Conservation (phyloP, 805 yeast genomes). For the Suhomyces kilbournensis region DNA sequence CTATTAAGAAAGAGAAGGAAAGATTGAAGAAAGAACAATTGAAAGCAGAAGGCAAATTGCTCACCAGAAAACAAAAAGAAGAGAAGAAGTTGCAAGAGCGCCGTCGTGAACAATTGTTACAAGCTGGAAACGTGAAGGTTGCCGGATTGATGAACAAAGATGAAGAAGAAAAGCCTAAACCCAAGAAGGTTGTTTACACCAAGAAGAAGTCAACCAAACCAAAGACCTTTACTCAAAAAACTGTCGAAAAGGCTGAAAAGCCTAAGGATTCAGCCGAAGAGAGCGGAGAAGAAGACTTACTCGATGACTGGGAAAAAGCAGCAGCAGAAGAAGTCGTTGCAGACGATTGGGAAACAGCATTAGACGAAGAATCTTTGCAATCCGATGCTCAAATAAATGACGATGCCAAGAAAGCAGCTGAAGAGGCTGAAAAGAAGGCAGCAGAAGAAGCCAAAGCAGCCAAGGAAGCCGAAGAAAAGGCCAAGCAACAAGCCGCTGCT, state of each 20-base stretch:
- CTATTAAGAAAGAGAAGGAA: conserved; percentile 81
- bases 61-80: conserved; percentile 94
- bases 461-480: conserved; percentile 28
- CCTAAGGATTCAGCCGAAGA: conserved; percentile 27
- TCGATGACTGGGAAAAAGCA: conserved; percentile 86
- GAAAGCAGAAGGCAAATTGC: conserved; percentile 91
- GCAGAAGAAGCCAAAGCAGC: conserved; percentile 24
- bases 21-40: conserved; percentile 83
- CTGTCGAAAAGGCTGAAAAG: conserved; percentile 17
- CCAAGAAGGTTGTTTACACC: conserved; percentile 68
- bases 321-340: conserved; percentile 59
- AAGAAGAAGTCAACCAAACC: conserved; percentile 61
- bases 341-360: conserved; percentile 51
- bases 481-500: conserved; percentile 31
- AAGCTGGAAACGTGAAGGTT: conserved; percentile 67
- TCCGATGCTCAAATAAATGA: conserved; percentile 9
- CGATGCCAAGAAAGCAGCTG: conserved; percentile 18
- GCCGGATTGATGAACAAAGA: conserved; percentile 58
- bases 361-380: conserved; percentile 15
- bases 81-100: conserved; percentile 82
- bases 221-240: conserved; percentile 34
- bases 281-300: conserved; percentile 50
- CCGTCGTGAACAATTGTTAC: conserved; percentile 82
- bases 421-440: conserved; percentile 19
- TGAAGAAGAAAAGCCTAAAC: conserved; percentile 33